Conservation (phyloP, 352 stramenopile genomes). For the Globisporangium spinosum region DNA sequence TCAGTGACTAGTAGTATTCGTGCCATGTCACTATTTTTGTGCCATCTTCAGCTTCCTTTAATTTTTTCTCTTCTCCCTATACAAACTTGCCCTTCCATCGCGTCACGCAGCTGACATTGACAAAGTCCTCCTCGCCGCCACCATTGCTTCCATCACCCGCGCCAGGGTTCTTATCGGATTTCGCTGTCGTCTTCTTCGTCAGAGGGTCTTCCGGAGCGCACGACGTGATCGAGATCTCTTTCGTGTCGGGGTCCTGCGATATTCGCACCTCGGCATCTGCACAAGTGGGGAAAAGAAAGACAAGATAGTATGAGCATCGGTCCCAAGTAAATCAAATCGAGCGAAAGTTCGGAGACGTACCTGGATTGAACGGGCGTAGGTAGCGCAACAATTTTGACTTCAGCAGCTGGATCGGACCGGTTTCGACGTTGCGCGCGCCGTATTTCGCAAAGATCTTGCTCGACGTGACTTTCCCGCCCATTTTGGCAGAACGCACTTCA, state of each 20-base stretch:
- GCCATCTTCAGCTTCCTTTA: not conserved
- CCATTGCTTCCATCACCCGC: constrained; percentile 6
- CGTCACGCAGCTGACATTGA: constrained; percentile 45
- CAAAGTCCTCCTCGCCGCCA: constrained; percentile 24
- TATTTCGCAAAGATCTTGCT: constrained; percentile 84
- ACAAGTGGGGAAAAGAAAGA: not conserved
- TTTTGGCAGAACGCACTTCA: constrained; percentile 48
- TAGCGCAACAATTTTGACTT: constrained; percentile 81
- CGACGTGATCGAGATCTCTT: constrained; percentile 70
- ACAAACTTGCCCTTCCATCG: constrained; percentile 72
- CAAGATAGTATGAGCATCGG: not conserved
- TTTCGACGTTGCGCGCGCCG: constrained; percentile 75
- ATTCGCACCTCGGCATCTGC: constrained; percentile 69
- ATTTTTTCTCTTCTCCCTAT: constrained; percentile 20
- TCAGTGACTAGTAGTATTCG: not conserved
- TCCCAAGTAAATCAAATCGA: not conserved
- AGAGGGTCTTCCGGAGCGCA: constrained; percentile 26
- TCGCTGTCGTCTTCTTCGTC: not conserved
- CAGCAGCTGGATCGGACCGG: constrained; percentile 71
- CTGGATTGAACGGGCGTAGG: constrained; percentile 64
- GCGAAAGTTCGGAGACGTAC: constrained; percentile 17
- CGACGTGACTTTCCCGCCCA: constrained; percentile 45
- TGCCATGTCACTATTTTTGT: constrained; percentile 1
- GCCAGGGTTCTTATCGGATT: not conserved
- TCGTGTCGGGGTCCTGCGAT: constrained; percentile 37